Percentiles rank a stretch among this genome's conserved stretches.
Conservation (phyloP, 129 eudicot species). For the Smallanthus sonchifolius region DNA sequence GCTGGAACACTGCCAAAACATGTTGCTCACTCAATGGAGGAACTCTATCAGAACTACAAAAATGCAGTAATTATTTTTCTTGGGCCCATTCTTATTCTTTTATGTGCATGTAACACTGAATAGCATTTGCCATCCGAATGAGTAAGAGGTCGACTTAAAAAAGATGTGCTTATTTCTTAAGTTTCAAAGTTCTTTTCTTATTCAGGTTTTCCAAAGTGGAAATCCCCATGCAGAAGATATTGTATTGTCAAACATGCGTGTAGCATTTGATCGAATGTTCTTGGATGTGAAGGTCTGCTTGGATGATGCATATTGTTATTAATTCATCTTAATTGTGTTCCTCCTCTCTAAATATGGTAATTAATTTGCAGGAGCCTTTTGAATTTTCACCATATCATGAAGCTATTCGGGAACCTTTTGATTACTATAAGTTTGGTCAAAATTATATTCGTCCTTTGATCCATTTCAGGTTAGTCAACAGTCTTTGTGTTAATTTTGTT, state of each 20-base stretch:
- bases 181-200: constrained; percentile 1
- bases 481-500: not conserved
- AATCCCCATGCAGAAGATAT: constrained; percentile 61
- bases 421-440: constrained; percentile 84
- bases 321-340: constrained; percentile 2
- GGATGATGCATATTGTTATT: not conserved
- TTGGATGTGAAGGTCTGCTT: constrained; percentile 72
- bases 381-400: constrained; percentile 81
- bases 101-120: constrained; percentile 1
- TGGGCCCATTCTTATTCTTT: constrained; percentile 16
- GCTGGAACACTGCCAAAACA: constrained; percentile 63
- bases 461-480: constrained; percentile 70
- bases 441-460: constrained; percentile 76
- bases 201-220: constrained; percentile 77
- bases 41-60: constrained; percentile 74
- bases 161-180: not conserved
- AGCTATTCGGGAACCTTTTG: constrained; percentile 86
- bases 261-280: constrained; percentile 70
- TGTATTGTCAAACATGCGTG: constrained; percentile 85
- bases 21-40: constrained; percentile 79
- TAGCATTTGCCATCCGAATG: constrained; percentile 15
- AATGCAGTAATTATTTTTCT: constrained; percentile 63
- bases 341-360: constrained; percentile 8
- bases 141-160: not conserved
- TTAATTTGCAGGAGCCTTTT: constrained; percentile 77